Conservation (phyloP, 1,139 yeast species). For the Kazachstania sp. region DNA sequence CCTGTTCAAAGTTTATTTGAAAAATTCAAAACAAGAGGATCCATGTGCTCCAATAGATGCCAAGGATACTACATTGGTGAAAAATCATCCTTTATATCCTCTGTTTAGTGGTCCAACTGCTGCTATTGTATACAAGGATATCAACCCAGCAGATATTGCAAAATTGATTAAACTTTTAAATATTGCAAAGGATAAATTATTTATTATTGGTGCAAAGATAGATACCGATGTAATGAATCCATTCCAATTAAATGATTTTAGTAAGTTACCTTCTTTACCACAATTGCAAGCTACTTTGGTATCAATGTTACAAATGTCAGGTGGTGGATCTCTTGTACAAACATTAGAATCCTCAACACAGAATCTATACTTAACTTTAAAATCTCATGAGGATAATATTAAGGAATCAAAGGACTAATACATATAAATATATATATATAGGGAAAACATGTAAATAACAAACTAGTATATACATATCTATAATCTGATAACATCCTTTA, state of each 20-base stretch:
- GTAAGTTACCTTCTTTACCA: constrained; percentile 62
- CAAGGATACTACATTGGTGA: constrained; percentile 25
- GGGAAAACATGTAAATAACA: not conserved
- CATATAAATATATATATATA: not conserved
- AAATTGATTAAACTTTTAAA: constrained; percentile 42
- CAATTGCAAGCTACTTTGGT: constrained; percentile 74
- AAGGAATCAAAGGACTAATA: constrained; percentile 7
- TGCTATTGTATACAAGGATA: constrained; percentile 55
- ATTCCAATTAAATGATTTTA: constrained; percentile 51
- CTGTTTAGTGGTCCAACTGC: constrained; percentile 82
- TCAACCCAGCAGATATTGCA: constrained; percentile 63
- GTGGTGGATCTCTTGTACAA: constrained; percentile 84
- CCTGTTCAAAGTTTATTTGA: constrained; percentile 65
- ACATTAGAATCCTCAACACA: constrained; percentile 66
- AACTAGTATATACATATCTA: not conserved
- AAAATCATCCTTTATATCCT: constrained; percentile 55
- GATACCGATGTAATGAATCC: constrained; percentile 52
- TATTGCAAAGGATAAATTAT: constrained; percentile 51
- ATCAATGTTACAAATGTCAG: constrained; percentile 72
- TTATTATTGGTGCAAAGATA: constrained; percentile 77
- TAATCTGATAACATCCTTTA: not conserved
- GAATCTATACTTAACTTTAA: constrained; percentile 63
- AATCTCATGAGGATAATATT: constrained; percentile 39
- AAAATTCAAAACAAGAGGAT: constrained; percentile 58
- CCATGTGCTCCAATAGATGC: constrained; percentile 55